Conservation (phyloP, 2,329 filamentous ascomycete species). For the Fusarium sp. region DNA sequence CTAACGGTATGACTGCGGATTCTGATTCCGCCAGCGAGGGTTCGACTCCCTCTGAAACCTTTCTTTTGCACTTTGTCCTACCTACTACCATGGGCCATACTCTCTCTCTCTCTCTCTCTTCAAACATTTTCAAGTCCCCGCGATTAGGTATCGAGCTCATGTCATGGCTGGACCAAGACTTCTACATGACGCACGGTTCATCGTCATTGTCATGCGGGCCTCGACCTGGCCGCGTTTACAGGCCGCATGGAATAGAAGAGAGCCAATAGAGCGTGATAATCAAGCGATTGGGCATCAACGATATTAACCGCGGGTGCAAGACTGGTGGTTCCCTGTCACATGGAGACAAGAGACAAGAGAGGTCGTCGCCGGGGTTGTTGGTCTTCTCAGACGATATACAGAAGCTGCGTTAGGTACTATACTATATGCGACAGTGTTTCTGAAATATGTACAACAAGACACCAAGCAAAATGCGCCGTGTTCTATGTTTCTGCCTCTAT, state of each 20-base stretch:
- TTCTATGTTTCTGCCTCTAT: conserved; percentile 14
- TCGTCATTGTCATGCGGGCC: conserved; percentile 25
- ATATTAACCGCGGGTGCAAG: not conserved
- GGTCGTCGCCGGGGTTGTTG: not conserved
- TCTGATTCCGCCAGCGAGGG: too few species aligned
- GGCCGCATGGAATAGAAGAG: conserved; percentile 17
- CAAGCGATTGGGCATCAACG: conserved; percentile 33
- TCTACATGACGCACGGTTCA: conserved; percentile 7
- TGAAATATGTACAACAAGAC: conserved; percentile 27
- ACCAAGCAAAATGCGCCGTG: conserved; percentile 7
- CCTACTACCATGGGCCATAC: too few species aligned
- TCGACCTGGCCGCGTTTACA: conserved; percentile 22
- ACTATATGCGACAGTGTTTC: conserved; percentile 5
- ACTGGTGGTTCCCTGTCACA: conserved; percentile 21
- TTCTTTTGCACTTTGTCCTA: not conserved
- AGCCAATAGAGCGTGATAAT: conserved; percentile 9
- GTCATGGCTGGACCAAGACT: not conserved
- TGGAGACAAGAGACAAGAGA: conserved; percentile 31
- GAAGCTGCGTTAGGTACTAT: not conserved
- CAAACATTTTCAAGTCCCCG: too few species aligned
- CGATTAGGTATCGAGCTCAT: too few species aligned
- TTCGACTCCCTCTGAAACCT: not conserved
- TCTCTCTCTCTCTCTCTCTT: too few species aligned
- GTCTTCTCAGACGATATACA: not conserved
- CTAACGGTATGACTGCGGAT: not conserved